Evolutionary conservation across 1,284 basidiomycete genomes (phyloP).

Genomic region (Cutaneotrichosporon cyanovorans): DNA sequence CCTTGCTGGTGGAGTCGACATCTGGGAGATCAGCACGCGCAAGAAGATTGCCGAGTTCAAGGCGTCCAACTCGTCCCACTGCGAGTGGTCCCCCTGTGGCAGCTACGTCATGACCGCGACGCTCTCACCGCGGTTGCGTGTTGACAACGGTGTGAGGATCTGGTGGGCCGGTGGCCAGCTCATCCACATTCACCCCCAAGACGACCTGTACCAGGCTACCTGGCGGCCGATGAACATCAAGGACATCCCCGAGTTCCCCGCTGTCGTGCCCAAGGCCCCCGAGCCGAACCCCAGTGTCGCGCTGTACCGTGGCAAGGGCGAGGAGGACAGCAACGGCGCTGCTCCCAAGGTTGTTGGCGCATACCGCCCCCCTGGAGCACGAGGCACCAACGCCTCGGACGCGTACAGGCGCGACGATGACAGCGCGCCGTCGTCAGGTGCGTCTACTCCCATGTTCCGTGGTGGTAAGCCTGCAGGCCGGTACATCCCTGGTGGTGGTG

Average conservation of each 20-base stretch:
- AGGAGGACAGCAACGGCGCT: constrained; percentile 39
- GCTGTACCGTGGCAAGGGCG: constrained; percentile 24
- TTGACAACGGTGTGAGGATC: constrained; percentile 94
- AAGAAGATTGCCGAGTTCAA: constrained; percentile 72
- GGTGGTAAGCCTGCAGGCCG: constrained; percentile 50
- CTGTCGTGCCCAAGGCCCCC: constrained; percentile 66
- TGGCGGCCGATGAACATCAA: constrained; percentile 73
- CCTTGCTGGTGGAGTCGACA: constrained; percentile 83
- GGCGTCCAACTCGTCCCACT: constrained; percentile 85
- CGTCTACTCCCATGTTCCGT: constrained; percentile 53
- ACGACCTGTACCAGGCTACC: constrained; percentile 73
- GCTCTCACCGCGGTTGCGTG: constrained; percentile 82
- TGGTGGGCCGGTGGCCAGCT: constrained; percentile 88
- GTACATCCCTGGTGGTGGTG: constrained; percentile 63
- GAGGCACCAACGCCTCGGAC: constrained; percentile 73
- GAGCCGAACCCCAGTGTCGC: constrained; percentile 58
- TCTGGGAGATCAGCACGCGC: constrained; percentile 81
- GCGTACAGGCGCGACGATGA: constrained; percentile 86
- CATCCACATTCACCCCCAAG: constrained; percentile 72
- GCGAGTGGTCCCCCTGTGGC: constrained; percentile 93
- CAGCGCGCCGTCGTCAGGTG: constrained; percentile 45
- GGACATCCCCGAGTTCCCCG: constrained; percentile 63
- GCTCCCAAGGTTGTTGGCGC: constrained; percentile 63
- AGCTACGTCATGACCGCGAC: constrained; percentile 89
- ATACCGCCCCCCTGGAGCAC: constrained; percentile 85